Evolutionary conservation across 495 filamentous ascomycete genomes (phyloP).

Genomic region (Xylaria flabelliformis): DNA sequence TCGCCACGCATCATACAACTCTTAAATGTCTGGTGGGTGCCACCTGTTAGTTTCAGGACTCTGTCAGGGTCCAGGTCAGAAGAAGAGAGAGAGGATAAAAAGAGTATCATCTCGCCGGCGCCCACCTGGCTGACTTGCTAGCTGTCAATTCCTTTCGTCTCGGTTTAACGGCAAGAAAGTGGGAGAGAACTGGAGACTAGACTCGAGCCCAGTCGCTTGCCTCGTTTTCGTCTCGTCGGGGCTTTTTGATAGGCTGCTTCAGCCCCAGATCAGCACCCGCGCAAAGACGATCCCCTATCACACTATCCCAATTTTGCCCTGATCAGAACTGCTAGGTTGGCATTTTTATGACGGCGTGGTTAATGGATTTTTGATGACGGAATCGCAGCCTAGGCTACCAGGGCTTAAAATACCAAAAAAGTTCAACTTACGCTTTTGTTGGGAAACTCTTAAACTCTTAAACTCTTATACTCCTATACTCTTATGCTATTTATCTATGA

Average conservation of each 20-base stretch:
- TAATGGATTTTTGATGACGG: slow-evolving; percentile 11
- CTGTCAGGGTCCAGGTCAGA: neutral
- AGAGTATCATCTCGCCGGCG: slow-evolving; percentile 5
- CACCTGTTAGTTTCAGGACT: neutral
- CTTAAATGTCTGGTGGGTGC: neutral
- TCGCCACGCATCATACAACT: slow-evolving; percentile 25
- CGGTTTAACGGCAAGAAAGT: slow-evolving; percentile 13
- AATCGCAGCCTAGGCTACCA: neutral
- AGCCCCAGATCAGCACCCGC: neutral
- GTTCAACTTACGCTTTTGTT: neutral
- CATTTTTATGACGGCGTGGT: neutral
- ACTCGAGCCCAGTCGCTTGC: neutral
- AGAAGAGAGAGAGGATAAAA: slow-evolving; percentile 11
- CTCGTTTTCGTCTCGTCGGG: neutral
- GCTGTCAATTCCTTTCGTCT: neutral
- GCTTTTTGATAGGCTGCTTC: slow-evolving; percentile 14
- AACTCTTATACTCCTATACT: neutral
- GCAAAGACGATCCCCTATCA: slow-evolving; percentile 1
- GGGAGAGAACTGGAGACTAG: neutral
- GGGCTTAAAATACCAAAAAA: neutral
- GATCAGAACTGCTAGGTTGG: neutral
- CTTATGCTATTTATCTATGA: slow-evolving; percentile 6
- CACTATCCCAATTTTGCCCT: slow-evolving; percentile 2
- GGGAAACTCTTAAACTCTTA: neutral
- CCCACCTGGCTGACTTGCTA: slow-evolving; percentile 18